A percentile compares a stretch with the other conserved stretches of the same genome.
phyloP scores from a whole-genome alignment of 345 rosid genomes.

The Eucalyptus erythrocorys region DNA sequence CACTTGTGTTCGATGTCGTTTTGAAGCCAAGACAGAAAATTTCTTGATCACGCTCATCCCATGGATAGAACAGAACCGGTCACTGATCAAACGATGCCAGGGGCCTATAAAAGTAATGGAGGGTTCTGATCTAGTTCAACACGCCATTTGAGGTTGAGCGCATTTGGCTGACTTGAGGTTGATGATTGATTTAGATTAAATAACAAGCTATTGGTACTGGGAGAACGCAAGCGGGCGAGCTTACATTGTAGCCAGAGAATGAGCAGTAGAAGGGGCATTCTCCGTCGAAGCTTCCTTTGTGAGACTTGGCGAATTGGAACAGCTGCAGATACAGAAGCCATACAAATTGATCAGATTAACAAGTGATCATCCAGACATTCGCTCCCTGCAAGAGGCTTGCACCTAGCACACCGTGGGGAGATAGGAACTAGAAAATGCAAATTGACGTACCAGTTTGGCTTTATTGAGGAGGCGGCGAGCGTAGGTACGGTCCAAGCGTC shows the following conservation, averaged over 20 bases:
- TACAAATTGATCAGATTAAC: background rate
- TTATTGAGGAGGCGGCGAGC: slow-evolving; percentile 71
- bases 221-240: background rate
- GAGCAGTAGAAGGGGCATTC: slow-evolving; percentile 99
- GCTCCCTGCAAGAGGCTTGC: background rate
- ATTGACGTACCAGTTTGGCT: slow-evolving; percentile 28
- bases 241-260: slow-evolving; percentile 77
- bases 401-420: background rate
- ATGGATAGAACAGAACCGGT: background rate
- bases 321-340: slow-evolving; percentile 27
- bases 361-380: background rate
- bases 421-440: background rate
- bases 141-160: background rate
- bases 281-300: slow-evolving; percentile 79
- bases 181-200: background rate
- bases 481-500: slow-evolving; percentile 29
- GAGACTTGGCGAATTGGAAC: slow-evolving; percentile 45
- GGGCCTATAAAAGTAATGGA: background rate
- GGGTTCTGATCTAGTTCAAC: background rate
- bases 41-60: background rate
- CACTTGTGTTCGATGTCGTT: background rate
- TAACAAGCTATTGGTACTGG: background rate
- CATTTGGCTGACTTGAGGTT: background rate
- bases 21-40: background rate
- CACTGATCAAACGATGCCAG: background rate